phyloP scores from a whole-genome alignment of 2,329 filamentous ascomycete species.

The Graphilbum sp. region DNA sequence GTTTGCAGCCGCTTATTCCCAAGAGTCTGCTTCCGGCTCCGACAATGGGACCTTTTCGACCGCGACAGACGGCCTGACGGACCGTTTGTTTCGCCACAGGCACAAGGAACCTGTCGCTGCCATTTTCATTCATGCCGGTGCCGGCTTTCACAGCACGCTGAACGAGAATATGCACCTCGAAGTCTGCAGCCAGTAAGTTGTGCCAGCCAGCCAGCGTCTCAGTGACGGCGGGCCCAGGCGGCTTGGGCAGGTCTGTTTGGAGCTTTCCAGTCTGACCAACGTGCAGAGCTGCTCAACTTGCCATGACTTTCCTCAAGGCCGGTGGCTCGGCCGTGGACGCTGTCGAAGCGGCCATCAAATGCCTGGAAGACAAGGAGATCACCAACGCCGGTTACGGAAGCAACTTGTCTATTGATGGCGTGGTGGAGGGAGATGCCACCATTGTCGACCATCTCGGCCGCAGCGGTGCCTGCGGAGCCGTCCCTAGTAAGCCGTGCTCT shows the following conservation, averaged over 20 bases:
- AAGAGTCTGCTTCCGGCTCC: background rate
- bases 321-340: constrained; percentile 75
- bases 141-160: constrained; percentile 76
- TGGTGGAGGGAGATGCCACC: constrained; percentile 87
- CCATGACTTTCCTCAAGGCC: constrained; percentile 63
- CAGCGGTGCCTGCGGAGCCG: constrained; percentile 85
- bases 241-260: too few species aligned
- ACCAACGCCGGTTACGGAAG: constrained; percentile 95
- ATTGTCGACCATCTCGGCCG: constrained; percentile 81
- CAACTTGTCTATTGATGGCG: constrained; percentile 78
- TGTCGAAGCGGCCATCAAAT: constrained; percentile 72
- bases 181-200: constrained; percentile 73
- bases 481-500: constrained; percentile 49
- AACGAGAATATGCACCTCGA: constrained; percentile 76
- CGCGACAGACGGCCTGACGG: constrained; percentile 9
- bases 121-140: constrained; percentile 91
- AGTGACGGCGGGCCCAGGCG: too few species aligned
- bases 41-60: background rate
- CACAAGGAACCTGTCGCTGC: constrained; percentile 26
- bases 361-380: constrained; percentile 85
- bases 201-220: too few species aligned
- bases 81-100: constrained; percentile 13
- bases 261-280: constrained; percentile 3
- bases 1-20: background rate
- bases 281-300: constrained; percentile 70